Evolutionary conservation across 225 moss, liverwort and hornwort species (phyloP), one percentile per base, ranked within the genome.

Genomic region (Ulota crispa): DNA sequence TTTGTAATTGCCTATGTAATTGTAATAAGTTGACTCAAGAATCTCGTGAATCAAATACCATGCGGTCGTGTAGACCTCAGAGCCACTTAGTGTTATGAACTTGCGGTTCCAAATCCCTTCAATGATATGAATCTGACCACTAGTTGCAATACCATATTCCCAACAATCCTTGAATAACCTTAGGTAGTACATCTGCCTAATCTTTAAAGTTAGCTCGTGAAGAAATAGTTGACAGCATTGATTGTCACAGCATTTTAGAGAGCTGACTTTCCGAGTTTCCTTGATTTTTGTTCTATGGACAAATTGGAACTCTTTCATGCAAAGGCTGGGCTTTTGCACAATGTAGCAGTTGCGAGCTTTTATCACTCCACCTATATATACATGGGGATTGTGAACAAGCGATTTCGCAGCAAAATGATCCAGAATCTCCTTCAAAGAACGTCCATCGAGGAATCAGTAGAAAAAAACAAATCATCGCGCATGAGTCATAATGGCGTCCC

Each of bases 21-120:
- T 55, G 55, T 55, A 7, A 21, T 19, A 55, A 0, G 21, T 55
- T 2, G 7, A 55, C 23, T 55, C 23, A 2, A 4, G 7, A 55
- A 55, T 55, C 7, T 23, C 0, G 55, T 23, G 21, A 43, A 43
- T 13, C 3, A 43, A 43, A 12, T 23, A 55, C 55, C 7, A 55
- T 0, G 21, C 6, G 0, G 23, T 55, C 0, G 0, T 13, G 21
- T 21, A 55, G 0, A 55, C 55, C 23, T 21, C 4, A 0, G 6
- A 19, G 3, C 8, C 9, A 6, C 7, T 0, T 0, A 23, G 23
- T 55, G 21, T 55, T 3, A 23, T 23, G 55, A 19, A 23, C 55
- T 23, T 55, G 7, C 9, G 3, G 7, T 55, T 55, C 0, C 4
- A 3, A 9, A 55, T 23, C 8, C 55, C 23, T 6, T 21, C 55